Base-by-base conservation (phyloP, 2,329 filamentous ascomycete genomes). In the Salinomyces thailandicus region DNA sequence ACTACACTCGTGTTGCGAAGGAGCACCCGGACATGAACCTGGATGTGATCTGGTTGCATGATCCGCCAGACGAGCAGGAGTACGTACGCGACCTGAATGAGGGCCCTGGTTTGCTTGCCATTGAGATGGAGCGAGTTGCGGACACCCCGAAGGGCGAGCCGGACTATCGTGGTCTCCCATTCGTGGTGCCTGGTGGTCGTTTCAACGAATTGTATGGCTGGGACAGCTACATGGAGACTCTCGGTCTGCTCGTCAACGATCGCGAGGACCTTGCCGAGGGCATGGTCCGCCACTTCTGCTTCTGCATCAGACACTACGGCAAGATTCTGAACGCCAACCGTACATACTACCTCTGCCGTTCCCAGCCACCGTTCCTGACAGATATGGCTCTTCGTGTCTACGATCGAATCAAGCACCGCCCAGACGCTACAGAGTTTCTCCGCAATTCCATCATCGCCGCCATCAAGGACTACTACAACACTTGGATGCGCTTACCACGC, bases 191-290 rank as follows among this genome's bases (percentile, higher is more conserved):
- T 0, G 91, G 91, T 41, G 91, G 91, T 16, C 77, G 91, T 18
- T 98, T 98, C 77, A 98, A 98, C 62, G 91, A 98, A 61, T 65
- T 98, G 15, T 98, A 98, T 58, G 89, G 89, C 31, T 98, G 91
- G 91, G 91, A 98, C 62, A 95, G 86, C 59, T 98, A 96, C 67
- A 96, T 98, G 86, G 85, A 89, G 59, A 91, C 89, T 4, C 69
- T 96, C 3, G 91, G 91, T 13, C 71, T 98, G 40, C 68, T 96
- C 41, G 76, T 85, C 50, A 85, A 89, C 55, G 83, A 91, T 56
- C 79, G 84, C 41, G 77, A 85, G 15, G 78, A 95, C 52, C 67
- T 96, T 37, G 86, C 86, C 48, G 94, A 95, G 66, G 75, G 81
- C 33, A 96, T 98, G 85, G 87, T 96, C 35, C 71, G 75, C 51